Evolutionary conservation across 2,329 filamentous ascomycete genomes (phyloP).

Genomic region (Sporothrix humicola): DNA sequence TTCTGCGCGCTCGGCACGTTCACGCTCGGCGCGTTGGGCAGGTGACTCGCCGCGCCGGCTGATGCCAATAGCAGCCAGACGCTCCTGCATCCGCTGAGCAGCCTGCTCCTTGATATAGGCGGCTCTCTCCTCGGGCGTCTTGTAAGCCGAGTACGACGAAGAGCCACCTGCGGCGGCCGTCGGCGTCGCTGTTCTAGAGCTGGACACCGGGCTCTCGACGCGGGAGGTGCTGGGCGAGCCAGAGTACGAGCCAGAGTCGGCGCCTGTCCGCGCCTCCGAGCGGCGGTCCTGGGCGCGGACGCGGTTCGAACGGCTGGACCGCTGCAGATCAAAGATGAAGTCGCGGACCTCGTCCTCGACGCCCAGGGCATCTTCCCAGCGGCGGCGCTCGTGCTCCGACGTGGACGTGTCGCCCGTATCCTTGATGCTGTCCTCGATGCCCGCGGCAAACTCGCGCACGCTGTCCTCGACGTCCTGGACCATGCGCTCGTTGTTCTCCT

Average conservation of each 20-base stretch:
- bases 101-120: slow-evolving; percentile 97
- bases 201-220: slow-evolving; percentile 32
- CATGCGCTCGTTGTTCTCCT: slow-evolving; percentile 95
- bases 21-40: slow-evolving; percentile 84
- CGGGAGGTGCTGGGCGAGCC: slow-evolving; percentile 44
- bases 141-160: slow-evolving; percentile 82
- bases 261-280: slow-evolving; percentile 48
- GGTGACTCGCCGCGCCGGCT: slow-evolving; percentile 84
- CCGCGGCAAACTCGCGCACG: slow-evolving; percentile 82
- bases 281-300: slow-evolving; percentile 66
- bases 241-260: background rate
- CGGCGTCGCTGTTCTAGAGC: slow-evolving; percentile 57
- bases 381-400: slow-evolving; percentile 85
- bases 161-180: slow-evolving; percentile 59
- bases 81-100: slow-evolving; percentile 94
- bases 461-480: slow-evolving; percentile 96
- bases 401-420: slow-evolving; percentile 76
- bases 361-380: slow-evolving; percentile 95
- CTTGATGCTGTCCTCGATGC: slow-evolving; percentile 86
- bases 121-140: slow-evolving; percentile 89
- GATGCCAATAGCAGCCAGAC: slow-evolving; percentile 89
- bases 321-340: slow-evolving; percentile 95
- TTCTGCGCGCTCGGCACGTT: slow-evolving; percentile 84
- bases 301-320: slow-evolving; percentile 78
- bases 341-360: slow-evolving; percentile 97